A percentile compares a stretch with the other conserved stretches of the same genome.
These are phyloP conservation scores for Naganishia cerealis DNA, from an alignment of 1,284 basidiomycete genomes.

Conservation along the genomic window DNA sequence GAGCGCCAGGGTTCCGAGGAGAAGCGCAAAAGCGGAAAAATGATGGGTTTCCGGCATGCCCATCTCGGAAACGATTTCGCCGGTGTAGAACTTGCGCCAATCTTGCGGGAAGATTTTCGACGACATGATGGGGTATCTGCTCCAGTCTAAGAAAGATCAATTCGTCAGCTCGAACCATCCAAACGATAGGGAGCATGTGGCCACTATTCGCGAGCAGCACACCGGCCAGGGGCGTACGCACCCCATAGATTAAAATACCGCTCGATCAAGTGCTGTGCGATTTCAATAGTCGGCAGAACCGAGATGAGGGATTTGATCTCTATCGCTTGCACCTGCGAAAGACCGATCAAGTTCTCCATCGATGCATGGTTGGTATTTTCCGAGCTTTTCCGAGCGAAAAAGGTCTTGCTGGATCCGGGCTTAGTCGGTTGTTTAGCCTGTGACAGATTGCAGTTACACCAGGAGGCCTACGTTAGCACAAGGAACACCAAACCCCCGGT, in stretches of 20 bases:
- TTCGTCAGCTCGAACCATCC: neutral
- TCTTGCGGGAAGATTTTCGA: constrained; percentile 22
- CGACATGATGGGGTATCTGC: constrained; percentile 17
- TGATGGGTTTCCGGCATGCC: constrained; percentile 22
- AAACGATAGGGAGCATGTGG: neutral
- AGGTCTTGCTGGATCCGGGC: constrained; percentile 22
- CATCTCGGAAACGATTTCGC: constrained; percentile 20
- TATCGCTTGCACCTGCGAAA: constrained; percentile 29
- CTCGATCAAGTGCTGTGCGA: constrained; percentile 28
- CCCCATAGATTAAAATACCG: constrained; percentile 31
- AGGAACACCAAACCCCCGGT: neutral
- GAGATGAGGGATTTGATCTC: constrained; percentile 30
- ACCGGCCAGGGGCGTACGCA: neutral
- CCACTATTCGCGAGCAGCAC: too few relatives aligned
- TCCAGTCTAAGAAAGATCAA: constrained; percentile 23
- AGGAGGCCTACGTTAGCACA: constrained; percentile 7
- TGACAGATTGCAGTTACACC: neutral
- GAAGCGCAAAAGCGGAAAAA: constrained; percentile 28
- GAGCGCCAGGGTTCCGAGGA: constrained; percentile 25
- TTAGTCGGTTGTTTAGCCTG: constrained; percentile 10
- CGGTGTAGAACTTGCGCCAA: constrained; percentile 27
- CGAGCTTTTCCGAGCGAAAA: constrained; percentile 17
- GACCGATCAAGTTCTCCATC: constrained; percentile 29
- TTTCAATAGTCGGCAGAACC: constrained; percentile 25
- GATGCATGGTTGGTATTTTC: constrained; percentile 23